Conservation (phyloP, 768 basidiomycete species). For the Phaeotremella fagi region DNA sequence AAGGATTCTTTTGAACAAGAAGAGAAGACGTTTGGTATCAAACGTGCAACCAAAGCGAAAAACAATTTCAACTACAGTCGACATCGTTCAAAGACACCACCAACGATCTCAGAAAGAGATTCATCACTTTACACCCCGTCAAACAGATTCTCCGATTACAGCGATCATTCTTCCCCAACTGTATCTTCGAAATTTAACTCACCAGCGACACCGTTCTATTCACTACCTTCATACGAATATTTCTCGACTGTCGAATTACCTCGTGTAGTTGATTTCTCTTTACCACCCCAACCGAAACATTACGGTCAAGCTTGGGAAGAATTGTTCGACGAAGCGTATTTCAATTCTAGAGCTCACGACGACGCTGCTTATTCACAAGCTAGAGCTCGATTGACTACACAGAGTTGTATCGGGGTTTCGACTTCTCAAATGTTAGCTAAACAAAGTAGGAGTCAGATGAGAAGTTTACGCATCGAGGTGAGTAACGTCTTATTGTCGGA, state of each 20-base stretch:
- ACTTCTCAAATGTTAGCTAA: neutral
- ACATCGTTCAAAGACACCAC: too few relatives aligned
- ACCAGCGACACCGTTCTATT: neutral
- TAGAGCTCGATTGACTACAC: neutral
- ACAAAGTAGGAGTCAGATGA: neutral
- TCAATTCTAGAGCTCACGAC: neutral
- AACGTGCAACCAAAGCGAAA: too few relatives aligned
- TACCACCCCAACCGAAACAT: too few relatives aligned
- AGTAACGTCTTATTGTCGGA: too few relatives aligned
- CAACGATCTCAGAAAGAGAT: neutral
- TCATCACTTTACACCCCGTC: neutral
- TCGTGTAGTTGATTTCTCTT: neutral
- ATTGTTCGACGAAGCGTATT: neutral
- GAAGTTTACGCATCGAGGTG: neutral
- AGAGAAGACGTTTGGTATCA: too few relatives aligned
- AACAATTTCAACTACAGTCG: too few relatives aligned
- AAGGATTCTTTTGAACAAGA: too few relatives aligned
- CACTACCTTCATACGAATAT: neutral
- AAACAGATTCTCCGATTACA: neutral
- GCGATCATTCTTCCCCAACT: neutral
- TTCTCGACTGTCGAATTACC: neutral
- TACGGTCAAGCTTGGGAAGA: neutral
- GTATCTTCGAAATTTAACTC: neutral
- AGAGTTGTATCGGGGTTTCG: neutral
- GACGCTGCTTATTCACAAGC: neutral